Conservation (phyloP, 306 rosid genomes). For the Castanopsis chinensis region DNA sequence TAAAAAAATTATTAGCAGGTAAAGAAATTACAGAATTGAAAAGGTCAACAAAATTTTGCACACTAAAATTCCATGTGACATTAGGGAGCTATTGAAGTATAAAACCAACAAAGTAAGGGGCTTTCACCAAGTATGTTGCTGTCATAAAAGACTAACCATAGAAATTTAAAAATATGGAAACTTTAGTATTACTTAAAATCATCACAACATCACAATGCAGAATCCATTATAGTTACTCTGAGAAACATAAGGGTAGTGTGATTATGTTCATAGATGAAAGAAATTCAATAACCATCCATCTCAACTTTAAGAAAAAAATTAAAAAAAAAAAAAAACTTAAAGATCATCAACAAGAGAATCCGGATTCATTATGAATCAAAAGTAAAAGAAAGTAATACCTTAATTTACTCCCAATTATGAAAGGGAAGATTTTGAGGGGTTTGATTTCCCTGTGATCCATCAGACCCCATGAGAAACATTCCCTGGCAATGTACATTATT, state of each 20-base stretch:
- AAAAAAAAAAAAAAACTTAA: background rate
- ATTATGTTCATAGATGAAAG: background rate
- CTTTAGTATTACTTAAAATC: background rate
- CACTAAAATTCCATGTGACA: no score
- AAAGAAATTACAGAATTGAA: background rate
- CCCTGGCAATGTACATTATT: slow-evolving; percentile 39
- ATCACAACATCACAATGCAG: background rate
- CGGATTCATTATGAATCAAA: background rate
- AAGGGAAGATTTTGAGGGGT: slow-evolving; percentile 66
- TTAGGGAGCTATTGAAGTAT: background rate
- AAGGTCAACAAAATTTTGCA: background rate
- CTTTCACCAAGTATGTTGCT: background rate
- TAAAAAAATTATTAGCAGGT: no score
- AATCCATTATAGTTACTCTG: background rate
- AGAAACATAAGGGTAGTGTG: background rate
- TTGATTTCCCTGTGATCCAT: slow-evolving; percentile 48
- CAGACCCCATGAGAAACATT: slow-evolving; percentile 49
- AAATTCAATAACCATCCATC: background rate
- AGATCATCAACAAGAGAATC: slow-evolving; percentile 14
- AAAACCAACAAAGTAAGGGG: background rate
- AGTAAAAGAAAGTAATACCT: background rate
- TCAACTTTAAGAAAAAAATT: background rate
- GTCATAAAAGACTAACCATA: background rate
- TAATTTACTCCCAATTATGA: slow-evolving; percentile 55
- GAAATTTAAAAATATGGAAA: background rate